Evolutionary conservation across 768 basidiomycete genomes (phyloP), one percentile per base, ranked within the genome.

Genomic region (Roridomyces roridus): DNA sequence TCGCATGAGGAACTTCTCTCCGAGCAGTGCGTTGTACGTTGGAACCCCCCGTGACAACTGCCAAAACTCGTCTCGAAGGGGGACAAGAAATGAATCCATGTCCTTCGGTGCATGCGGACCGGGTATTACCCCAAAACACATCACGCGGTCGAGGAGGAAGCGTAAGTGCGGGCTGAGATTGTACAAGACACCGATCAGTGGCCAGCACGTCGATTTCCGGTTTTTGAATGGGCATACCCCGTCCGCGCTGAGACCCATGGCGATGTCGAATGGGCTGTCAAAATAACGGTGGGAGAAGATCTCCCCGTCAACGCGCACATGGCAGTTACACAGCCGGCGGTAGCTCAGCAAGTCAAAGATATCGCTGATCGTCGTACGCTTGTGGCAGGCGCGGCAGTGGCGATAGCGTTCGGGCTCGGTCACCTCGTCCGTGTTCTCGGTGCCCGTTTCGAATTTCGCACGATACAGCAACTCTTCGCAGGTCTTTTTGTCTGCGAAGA

Each of bases 41-140:
- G 24, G 21, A 10, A 78, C 68, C 4, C 77, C 75, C 24, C 51
- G 10, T 0, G 70, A 69, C 4, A 80, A 70, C 10, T 61, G 23
- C 0, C 66, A 50, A n/a, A 67, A 55, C 51, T 81, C 79, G 5
- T 77, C 60, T 4, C 75, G 60, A 3, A 78, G 58, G 0, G 77
- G 78, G 31, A 45, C 59, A 0, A 75, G 66, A 46, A 81, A 82
- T 0, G 78, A 78, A 28, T 71, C 68, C 5, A 77, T 28, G 43
- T 77, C 72, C 28, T 72, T 70, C 0, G 79, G 73, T 25, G 68
- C 67, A 12, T 65, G 65, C 0, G 77, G 81, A 0, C 80, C 76
- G 5, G 77, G 79, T 34, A 81, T 75, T 25, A 78, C 62, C 1
- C 76, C 73, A 14, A 80, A 43, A 40, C 68, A 71, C 2, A 81